Evolutionary conservation across 2,329 filamentous ascomycete species (phyloP).

Genomic region (Xylariaceae sp.): DNA sequence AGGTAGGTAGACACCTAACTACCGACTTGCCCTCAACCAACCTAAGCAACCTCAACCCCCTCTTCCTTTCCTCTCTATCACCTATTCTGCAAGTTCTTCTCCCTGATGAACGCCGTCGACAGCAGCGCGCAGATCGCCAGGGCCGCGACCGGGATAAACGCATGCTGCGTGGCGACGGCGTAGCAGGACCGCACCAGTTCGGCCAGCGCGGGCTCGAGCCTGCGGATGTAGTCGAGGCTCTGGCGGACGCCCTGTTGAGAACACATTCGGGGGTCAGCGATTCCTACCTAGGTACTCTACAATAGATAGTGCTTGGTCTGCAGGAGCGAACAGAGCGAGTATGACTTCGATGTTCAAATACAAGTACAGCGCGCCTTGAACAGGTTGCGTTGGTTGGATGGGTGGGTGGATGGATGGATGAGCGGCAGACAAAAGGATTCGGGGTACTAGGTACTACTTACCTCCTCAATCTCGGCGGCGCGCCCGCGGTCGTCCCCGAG

Average conservation of each 20-base stretch:
- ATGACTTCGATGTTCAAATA: too few relatives aligned
- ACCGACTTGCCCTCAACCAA: not conserved
- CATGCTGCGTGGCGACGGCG: constrained; percentile 47
- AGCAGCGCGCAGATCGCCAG: constrained; percentile 45
- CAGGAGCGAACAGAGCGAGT: too few relatives aligned
- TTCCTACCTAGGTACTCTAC: too few relatives aligned
- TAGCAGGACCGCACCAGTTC: constrained; percentile 68
- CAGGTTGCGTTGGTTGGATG: too few relatives aligned
- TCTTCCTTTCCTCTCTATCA: constrained; percentile 33
- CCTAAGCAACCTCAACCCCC: not conserved
- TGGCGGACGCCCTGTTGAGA: constrained; percentile 58
- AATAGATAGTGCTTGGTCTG: too few relatives aligned
- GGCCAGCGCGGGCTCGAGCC: constrained; percentile 62
- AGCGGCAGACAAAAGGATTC: not conserved
- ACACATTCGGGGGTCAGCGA: not conserved
- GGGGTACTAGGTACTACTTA: not conserved
- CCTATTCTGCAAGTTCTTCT: constrained; percentile 60
- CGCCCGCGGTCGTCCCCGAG: constrained; percentile 58
- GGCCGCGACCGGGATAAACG: constrained; percentile 43
- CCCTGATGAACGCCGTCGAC: constrained; percentile 55
- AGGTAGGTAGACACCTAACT: too few relatives aligned
- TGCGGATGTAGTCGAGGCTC: constrained; percentile 69
- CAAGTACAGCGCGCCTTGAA: too few relatives aligned
- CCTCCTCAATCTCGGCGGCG: constrained; percentile 66
- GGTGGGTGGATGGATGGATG: too few relatives aligned